Conservation (phyloP, 2,329 filamentous ascomycete genomes). For the Fusarium praegraminearum region DNA sequence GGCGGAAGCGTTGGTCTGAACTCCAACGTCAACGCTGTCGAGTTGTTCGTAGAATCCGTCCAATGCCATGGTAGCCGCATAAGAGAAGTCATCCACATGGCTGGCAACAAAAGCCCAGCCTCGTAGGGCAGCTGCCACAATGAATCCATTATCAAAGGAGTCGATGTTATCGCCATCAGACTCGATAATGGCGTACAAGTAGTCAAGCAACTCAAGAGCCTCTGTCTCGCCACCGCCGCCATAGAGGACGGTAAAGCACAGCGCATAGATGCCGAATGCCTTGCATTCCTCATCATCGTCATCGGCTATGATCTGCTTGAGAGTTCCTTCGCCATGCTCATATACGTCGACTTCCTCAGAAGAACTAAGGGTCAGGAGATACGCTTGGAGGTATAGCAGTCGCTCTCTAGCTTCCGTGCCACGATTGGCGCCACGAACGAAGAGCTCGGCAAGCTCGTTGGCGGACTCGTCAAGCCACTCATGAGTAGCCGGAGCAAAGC, state of each 20-base stretch:
- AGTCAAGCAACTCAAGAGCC: constrained; percentile 78
- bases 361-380: constrained; percentile 75
- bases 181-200: constrained; percentile 80
- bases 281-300: constrained; percentile 73
- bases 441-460: constrained; percentile 69
- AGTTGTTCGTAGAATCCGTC: constrained; percentile 89
- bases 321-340: constrained; percentile 46
- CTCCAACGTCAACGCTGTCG: constrained; percentile 76
- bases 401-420: constrained; percentile 77
- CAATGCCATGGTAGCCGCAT: constrained; percentile 76
- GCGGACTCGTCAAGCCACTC: constrained; percentile 68
- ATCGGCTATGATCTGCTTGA: constrained; percentile 55
- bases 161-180: constrained; percentile 81
- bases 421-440: constrained; percentile 77
- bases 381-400: constrained; percentile 76
- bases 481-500: constrained; percentile 51
- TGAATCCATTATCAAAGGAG: constrained; percentile 75
- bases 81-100: constrained; percentile 79
- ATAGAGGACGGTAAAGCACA: constrained; percentile 79
- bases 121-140: constrained; percentile 80
- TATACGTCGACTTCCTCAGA: constrained; percentile 68
- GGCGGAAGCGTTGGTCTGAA: constrained; percentile 82
- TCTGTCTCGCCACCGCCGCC: constrained; percentile 78
- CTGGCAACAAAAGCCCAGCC: constrained; percentile 86
- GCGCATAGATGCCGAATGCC: constrained; percentile 79